phyloP scores from a whole-genome alignment of 2,329 filamentous ascomycete genomes.

The Fusarium dlaminii region DNA sequence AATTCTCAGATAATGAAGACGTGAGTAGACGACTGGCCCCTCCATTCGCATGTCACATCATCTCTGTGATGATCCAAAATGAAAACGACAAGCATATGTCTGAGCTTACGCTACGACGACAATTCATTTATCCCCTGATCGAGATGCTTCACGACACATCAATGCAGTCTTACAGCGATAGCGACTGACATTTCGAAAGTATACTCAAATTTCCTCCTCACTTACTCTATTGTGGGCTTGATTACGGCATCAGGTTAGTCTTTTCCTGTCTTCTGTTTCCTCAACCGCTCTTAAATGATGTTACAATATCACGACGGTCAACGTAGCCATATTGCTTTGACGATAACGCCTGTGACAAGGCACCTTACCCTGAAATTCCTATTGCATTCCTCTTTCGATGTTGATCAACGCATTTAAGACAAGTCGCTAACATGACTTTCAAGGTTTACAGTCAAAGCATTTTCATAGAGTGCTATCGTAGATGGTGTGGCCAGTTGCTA shows the following conservation, averaged over 20 bases:
- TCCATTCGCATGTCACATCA: constrained; percentile 22
- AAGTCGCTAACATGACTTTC: constrained; percentile 20
- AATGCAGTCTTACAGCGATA: constrained; percentile 22
- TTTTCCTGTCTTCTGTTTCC: not conserved
- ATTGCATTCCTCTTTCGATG: not conserved
- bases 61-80: constrained; percentile 82
- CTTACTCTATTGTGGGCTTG: not conserved
- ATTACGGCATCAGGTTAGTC: constrained; percentile 43
- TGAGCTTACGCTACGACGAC: constrained; percentile 69
- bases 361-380: constrained; percentile 41
- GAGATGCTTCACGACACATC: constrained; percentile 31
- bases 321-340: constrained; percentile 59
- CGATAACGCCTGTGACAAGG: constrained; percentile 59
- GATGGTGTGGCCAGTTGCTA: not conserved
- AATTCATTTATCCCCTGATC: constrained; percentile 50
- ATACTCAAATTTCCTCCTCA: not conserved
- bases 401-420: not conserved
- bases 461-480: not conserved
- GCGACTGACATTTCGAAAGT: constrained; percentile 39
- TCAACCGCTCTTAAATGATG: constrained; percentile 49
- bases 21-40: constrained; percentile 37
- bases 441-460: not conserved
- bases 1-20: constrained; percentile 14
- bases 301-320: constrained; percentile 59
- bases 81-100: constrained; percentile 98